These are phyloP conservation scores for Meripilus lineatus DNA, from an alignment of 1,284 basidiomycete species.

Conservation along the genomic window DNA sequence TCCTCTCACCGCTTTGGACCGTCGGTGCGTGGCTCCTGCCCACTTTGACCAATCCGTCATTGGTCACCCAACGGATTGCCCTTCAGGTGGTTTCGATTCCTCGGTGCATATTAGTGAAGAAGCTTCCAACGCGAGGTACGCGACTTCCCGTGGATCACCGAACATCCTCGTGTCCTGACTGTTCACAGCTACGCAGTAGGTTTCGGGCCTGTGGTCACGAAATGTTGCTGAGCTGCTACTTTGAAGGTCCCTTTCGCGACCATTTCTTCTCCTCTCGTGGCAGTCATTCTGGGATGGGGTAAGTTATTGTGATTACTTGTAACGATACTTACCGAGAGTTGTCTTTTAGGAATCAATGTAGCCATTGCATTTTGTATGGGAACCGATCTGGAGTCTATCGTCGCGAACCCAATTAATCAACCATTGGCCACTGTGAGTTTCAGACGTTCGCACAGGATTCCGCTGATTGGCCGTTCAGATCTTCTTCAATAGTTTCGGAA, in stretches of 20 bases:
- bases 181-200: too few relatives aligned
- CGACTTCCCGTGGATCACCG: too few relatives aligned
- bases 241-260: slow-evolving; percentile 73
- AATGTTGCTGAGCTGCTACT: too few relatives aligned
- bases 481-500: slow-evolving; percentile 64
- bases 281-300: slow-evolving; percentile 70
- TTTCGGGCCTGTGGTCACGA: too few relatives aligned
- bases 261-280: slow-evolving; percentile 51
- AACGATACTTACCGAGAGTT: background rate
- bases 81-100: slow-evolving; percentile 45
- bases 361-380: slow-evolving; percentile 64
- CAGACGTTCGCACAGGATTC: too few relatives aligned
- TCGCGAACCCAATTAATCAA: slow-evolving; percentile 60
- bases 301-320: slow-evolving; percentile 14
- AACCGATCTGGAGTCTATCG: slow-evolving; percentile 49
- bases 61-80: too few relatives aligned
- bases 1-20: slow-evolving; percentile 48
- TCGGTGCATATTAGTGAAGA: slow-evolving; percentile 79
- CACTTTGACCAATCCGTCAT: too few relatives aligned
- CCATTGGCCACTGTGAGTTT: slow-evolving; percentile 77
- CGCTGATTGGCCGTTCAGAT: too few relatives aligned
- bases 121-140: slow-evolving; percentile 71
- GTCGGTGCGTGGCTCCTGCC: slow-evolving; percentile 17
- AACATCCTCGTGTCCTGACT: too few relatives aligned
- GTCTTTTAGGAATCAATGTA: slow-evolving; percentile 47